A percentile compares a stretch with the other conserved stretches of the same genome.
phyloP scores from a whole-genome alignment of 805 yeast genomes.

The Helenozyma rhizophorensis region DNA sequence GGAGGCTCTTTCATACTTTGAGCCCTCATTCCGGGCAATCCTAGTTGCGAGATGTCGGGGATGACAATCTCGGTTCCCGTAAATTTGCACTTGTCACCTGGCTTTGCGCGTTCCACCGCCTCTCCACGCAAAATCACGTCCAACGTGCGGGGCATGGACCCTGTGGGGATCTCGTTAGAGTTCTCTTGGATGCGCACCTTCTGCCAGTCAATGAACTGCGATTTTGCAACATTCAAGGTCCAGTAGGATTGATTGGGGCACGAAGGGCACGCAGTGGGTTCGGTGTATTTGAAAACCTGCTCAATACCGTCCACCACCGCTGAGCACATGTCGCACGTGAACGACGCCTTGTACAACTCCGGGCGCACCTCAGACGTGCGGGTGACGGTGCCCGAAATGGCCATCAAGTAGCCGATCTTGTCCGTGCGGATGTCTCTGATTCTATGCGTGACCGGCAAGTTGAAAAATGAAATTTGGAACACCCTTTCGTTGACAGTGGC shows the following conservation, averaged over 20 bases:
- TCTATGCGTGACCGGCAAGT: constrained; percentile 75
- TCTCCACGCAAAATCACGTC: constrained; percentile 93
- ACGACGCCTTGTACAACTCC: constrained; percentile 80
- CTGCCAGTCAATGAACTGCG: constrained; percentile 95
- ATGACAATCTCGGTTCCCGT: constrained; percentile 93
- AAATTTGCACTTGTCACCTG: constrained; percentile 92
- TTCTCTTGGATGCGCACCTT: constrained; percentile 93
- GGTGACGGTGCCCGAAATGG: constrained; percentile 92
- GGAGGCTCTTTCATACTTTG: constrained; percentile 65
- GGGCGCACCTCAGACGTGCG: constrained; percentile 96
- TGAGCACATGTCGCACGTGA: constrained; percentile 84
- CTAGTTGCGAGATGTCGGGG: constrained; percentile 91
- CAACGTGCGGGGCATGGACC: constrained; percentile 96
- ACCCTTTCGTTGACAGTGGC: constrained; percentile 58
- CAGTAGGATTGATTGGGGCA: constrained; percentile 85
- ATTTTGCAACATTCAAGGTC: constrained; percentile 78
- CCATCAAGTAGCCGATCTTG: constrained; percentile 76
- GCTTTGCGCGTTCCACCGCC: constrained; percentile 91
- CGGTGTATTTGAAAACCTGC: constrained; percentile 89
- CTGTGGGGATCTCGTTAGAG: constrained; percentile 94
- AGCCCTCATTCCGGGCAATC: constrained; percentile 93
- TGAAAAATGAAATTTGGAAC: constrained; percentile 88
- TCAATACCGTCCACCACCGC: constrained; percentile 86
- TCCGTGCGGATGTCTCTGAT: constrained; percentile 89
- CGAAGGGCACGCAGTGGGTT: constrained; percentile 87